A percentile compares a stretch with the other conserved stretches of the same genome.
Conservation (phyloP, 495 filamentous ascomycete species). For the Chaetomium tenue region DNA sequence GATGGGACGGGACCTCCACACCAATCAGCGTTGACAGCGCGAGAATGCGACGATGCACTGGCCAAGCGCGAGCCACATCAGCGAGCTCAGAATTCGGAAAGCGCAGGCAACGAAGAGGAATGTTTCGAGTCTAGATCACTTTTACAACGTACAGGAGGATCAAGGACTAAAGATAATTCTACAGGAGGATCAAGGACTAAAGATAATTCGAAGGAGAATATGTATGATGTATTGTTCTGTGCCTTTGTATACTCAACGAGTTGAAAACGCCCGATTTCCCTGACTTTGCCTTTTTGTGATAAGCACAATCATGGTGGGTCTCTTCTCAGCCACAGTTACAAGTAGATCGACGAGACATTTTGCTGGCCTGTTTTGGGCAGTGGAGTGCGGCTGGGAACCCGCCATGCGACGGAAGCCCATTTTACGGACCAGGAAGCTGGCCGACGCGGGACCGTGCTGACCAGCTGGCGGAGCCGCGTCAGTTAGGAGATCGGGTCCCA, state of each 20-base stretch:
- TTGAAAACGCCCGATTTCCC: too few species aligned
- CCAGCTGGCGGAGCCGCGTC: constrained; percentile 25
- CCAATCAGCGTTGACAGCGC: constrained; percentile 17
- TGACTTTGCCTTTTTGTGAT: too few species aligned
- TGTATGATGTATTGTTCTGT: too few species aligned
- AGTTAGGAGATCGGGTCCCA: constrained; percentile 16
- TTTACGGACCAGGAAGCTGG: background rate
- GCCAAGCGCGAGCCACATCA: constrained; percentile 5
- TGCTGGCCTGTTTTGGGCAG: background rate
- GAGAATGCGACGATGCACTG: background rate
- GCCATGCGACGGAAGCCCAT: background rate
- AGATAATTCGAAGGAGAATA: too few species aligned
- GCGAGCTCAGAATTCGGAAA: background rate
- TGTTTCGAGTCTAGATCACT: too few species aligned
- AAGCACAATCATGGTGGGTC: too few species aligned
- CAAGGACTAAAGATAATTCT: too few species aligned
- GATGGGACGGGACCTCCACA: constrained; percentile 16
- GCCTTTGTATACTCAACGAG: too few species aligned
- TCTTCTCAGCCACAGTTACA: constrained; percentile 6
- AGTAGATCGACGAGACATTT: background rate
- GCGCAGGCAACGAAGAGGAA: too few species aligned
- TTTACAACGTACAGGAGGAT: too few species aligned
- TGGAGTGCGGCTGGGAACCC: background rate
- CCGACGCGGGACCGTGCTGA: background rate
- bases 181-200: too few species aligned